Conservation (phyloP, 768 basidiomycete genomes). For the Calocybe gangraenosa region DNA sequence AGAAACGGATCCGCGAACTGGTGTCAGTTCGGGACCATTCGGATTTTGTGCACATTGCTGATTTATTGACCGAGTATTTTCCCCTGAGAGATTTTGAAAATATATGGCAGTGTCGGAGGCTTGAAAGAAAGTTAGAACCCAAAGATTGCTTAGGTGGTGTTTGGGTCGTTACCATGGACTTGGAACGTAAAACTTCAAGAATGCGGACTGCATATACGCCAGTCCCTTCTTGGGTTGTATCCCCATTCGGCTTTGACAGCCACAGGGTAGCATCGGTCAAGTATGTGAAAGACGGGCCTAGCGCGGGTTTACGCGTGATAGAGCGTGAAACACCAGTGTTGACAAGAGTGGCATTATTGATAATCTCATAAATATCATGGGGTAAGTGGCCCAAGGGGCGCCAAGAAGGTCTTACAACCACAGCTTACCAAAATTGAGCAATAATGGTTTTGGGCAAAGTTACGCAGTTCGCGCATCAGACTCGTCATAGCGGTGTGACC, state of each 20-base stretch:
- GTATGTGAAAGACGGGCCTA: constrained; percentile 73
- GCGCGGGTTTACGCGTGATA: constrained; percentile 55
- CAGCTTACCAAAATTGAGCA: constrained; percentile 51
- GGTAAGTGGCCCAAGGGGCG: not conserved
- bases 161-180: constrained; percentile 34
- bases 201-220: constrained; percentile 22
- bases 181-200: constrained; percentile 41
- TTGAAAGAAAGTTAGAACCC: constrained; percentile 15
- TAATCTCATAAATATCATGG: constrained; percentile 36
- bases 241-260: constrained; percentile 36
- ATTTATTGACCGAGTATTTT: constrained; percentile 6
- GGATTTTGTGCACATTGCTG: too few species aligned
- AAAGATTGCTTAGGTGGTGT: not conserved
- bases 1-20: too few species aligned
- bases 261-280: constrained; percentile 74
- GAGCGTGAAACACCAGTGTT: constrained; percentile 4
- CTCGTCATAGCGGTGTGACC: constrained; percentile 73
- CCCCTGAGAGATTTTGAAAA: constrained; percentile 34
- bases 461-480: constrained; percentile 63
- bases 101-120: constrained; percentile 35
- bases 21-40: too few species aligned
- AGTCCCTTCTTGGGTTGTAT: constrained; percentile 14
- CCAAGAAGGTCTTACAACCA: constrained; percentile 12
- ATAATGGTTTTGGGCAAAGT: constrained; percentile 37
- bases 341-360: constrained; percentile 50